Evolutionary conservation across 2,329 filamentous ascomycete genomes (phyloP), one percentile per base, ranked within the genome.

Genomic region (Gaeumannomyces tritici): DNA sequence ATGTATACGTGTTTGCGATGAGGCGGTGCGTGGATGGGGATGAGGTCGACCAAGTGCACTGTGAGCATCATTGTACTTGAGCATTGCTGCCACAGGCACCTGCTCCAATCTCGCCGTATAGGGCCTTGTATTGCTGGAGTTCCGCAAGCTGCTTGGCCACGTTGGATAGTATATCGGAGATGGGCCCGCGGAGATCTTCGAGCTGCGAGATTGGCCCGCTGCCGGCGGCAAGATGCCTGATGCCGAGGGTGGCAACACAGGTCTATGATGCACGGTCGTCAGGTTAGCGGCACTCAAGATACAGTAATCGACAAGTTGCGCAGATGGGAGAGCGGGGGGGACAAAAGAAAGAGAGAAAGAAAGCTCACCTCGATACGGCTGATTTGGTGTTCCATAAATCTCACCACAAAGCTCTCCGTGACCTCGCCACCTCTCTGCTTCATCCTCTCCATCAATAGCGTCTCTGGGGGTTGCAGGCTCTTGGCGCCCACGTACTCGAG

Each of bases 321-420:
- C 2, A 33, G 31, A 11, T 4, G 7, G 7, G 31, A 33, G 31
- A 33, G 31, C 4, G 4, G 12, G 12, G 7, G 3, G 7, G 7
- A 51, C 26, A n/a, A 35, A 35, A 35, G 4, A 35, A 13, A 35
- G 11, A 35, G 4, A 13, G 11, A n/a, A n/a, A 42, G 27, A 60
- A 59, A 61, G 76, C 88, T 76, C 80, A 96, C 92, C 86, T 99
- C 95, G 73, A 99, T 96, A 70, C 95, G 86, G 73, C 90, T 93
- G 68, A 99, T 89, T 81, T 97, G 92, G 72, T 98, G 93, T 73
- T 96, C 93, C 73, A 98, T 83, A 70, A 99, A 91, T 70, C 91
- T 92, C 62, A 96, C 77, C 74, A 98, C 78, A 74, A 96, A 93
- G 61, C 85, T 82, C 79, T 98, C 95, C 31, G 93, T 91, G 62